phyloP scores from a whole-genome alignment of 495 filamentous ascomycete species.

The Penicillium angulare region DNA sequence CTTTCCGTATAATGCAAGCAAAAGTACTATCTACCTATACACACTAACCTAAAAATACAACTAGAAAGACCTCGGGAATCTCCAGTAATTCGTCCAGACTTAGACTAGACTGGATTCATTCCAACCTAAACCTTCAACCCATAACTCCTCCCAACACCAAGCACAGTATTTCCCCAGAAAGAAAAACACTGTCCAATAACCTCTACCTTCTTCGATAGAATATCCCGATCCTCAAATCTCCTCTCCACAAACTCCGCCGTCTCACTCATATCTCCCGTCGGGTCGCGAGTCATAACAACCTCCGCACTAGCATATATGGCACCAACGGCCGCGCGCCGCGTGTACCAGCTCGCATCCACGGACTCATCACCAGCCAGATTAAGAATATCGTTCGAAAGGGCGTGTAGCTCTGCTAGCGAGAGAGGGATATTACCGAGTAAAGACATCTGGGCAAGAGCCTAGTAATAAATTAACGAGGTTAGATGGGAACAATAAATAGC shows the following conservation, averaged over 20 bases:
- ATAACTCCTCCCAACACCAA: constrained; percentile 46
- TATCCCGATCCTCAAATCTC: constrained; percentile 66
- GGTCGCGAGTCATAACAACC: constrained; percentile 90
- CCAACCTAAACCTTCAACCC: constrained; percentile 43
- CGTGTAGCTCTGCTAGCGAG: constrained; percentile 75
- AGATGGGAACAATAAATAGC: too few relatives aligned
- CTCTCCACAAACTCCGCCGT: constrained; percentile 79
- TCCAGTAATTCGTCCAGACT: too few relatives aligned
- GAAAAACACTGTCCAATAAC: constrained; percentile 70
- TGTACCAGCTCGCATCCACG: constrained; percentile 88
- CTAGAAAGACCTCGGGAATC: too few relatives aligned
- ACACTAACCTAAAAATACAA: constrained; percentile 1
- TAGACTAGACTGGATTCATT: too few relatives aligned
- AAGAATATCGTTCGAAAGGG: constrained; percentile 83
- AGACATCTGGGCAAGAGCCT: constrained; percentile 90
- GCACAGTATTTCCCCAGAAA: constrained; percentile 62
- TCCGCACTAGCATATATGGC: constrained; percentile 83
- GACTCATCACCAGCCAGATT: constrained; percentile 76
- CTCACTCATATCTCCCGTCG: constrained; percentile 59
- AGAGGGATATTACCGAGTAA: constrained; percentile 69
- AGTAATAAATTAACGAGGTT: constrained; percentile 3
- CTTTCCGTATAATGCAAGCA: neutral
- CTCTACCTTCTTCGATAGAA: constrained; percentile 55
- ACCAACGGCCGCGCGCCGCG: constrained; percentile 74
- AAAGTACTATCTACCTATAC: neutral